A percentile compares a stretch with the other conserved stretches of the same genome.
Conservation (phyloP, 2,329 filamentous ascomycete genomes). For the Aureobasidium mangrovei region DNA sequence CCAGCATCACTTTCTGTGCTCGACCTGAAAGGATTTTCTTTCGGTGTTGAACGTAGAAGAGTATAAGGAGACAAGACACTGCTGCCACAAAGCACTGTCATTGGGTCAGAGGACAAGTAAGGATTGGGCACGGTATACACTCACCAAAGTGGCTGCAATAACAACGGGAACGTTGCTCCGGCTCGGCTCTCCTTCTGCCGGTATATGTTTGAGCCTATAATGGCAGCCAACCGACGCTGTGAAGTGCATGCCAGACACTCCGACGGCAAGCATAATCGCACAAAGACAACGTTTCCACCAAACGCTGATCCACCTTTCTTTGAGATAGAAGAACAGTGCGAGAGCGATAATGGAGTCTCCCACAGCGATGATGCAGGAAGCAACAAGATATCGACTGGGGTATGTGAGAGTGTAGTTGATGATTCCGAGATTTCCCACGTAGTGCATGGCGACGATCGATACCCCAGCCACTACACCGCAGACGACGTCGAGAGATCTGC, state of each 20-base stretch:
- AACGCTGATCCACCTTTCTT: constrained; percentile 65
- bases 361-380: constrained; percentile 63
- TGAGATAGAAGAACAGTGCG: constrained; percentile 67
- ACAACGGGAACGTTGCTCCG: constrained; percentile 58
- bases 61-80: constrained; percentile 28
- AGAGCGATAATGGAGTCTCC: constrained; percentile 62
- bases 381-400: constrained; percentile 50
- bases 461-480: constrained; percentile 64
- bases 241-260: constrained; percentile 85
- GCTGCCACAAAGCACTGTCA: constrained; percentile 32
- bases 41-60: constrained; percentile 31
- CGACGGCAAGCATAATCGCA: constrained; percentile 59
- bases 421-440: constrained; percentile 76
- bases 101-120: constrained; percentile 2
- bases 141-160: constrained; percentile 62
- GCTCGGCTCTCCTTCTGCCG: constrained; percentile 28
- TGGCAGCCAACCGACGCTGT: constrained; percentile 62
- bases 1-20: constrained; percentile 47
- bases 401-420: constrained; percentile 65
- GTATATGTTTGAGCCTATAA: constrained; percentile 50
- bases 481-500: constrained; percentile 33
- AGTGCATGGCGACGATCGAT: constrained; percentile 79
- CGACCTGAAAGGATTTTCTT: constrained; percentile 32
- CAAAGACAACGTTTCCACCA: constrained; percentile 67
- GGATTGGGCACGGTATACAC: constrained; percentile 21